Evolutionary conservation across 2,329 filamentous ascomycete genomes (phyloP).

Genomic region (Fusarium sp.): DNA sequence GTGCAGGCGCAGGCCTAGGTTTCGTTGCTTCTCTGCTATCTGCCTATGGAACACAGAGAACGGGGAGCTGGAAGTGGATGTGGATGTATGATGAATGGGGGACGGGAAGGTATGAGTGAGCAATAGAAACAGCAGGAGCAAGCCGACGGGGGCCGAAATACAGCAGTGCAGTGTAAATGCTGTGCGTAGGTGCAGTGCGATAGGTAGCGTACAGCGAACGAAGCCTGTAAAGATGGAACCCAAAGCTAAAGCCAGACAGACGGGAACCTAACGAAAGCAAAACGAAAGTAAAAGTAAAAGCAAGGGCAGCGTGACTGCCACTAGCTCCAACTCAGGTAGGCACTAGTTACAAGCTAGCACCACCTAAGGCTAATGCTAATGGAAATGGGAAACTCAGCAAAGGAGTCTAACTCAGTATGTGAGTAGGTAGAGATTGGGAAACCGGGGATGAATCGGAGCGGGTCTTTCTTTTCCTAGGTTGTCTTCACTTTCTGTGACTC

Average conservation of each 20-base stretch:
- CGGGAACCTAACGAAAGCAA: not conserved
- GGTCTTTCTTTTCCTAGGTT: conserved; percentile 20
- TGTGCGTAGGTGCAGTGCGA: not conserved
- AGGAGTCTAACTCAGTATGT: not conserved
- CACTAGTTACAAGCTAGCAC: conserved; percentile 19
- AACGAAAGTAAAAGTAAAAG: not conserved
- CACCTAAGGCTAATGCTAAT: not conserved
- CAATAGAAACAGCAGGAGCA: conserved; percentile 1
- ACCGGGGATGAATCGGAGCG: conserved; percentile 35
- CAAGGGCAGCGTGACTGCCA: conserved; percentile 36
- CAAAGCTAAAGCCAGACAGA: not conserved
- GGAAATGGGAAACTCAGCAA: not conserved
- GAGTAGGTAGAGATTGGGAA: conserved; percentile 13
- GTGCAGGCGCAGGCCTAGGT: not conserved
- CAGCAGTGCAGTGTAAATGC: not conserved
- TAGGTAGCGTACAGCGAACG: not conserved
- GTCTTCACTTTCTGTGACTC: conserved; percentile 27
- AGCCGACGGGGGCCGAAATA: not conserved
- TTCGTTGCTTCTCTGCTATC: not conserved
- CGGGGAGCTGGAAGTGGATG: not conserved
- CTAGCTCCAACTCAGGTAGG: conserved; percentile 22
- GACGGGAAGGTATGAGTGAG: not conserved
- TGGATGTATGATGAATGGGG: not conserved
- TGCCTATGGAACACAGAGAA: not conserved
- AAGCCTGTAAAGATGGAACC: not conserved